Conservation (phyloP, 331 rosid genomes). For the Rosa hybrid region DNA sequence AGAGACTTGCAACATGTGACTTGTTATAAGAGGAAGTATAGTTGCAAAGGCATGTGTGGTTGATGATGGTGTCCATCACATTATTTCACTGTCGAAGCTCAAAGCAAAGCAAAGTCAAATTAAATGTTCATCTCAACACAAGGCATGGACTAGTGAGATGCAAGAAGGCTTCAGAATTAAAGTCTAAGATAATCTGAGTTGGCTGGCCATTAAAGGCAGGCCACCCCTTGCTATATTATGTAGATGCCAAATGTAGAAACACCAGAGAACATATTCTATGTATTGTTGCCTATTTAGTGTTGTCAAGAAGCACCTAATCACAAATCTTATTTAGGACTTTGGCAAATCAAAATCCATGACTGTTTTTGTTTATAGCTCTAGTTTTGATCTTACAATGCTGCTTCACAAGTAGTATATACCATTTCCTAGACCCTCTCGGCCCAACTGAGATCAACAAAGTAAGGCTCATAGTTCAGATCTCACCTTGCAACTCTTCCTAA, state of each 20-base stretch:
- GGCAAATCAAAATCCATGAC: conserved; percentile 36
- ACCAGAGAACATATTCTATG: not conserved
- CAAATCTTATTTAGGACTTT: not conserved
- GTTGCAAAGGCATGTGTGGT: conserved; percentile 9
- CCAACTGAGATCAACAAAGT: conserved; percentile 58
- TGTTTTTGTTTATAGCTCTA: conserved; percentile 32
- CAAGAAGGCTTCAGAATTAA: conserved; percentile 18
- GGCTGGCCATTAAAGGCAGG: conserved; percentile 8
- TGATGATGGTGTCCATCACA: not conserved
- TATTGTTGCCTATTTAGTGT: not conserved
- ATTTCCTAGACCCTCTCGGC: conserved; percentile 78
- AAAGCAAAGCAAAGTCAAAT: conserved; percentile 8
- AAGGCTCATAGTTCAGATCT: conserved; percentile 53
- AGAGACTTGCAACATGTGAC: not conserved
- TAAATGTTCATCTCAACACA: conserved; percentile 2
- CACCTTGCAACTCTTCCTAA: conserved; percentile 62
- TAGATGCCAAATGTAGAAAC: conserved; percentile 1
- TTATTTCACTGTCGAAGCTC: not conserved
- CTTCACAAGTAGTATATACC: conserved; percentile 30
- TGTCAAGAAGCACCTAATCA: not conserved
- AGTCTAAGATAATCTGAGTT: conserved; percentile 2
- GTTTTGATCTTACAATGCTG: conserved; percentile 35
- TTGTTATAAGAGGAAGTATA: not conserved
- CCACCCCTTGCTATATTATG: not conserved
- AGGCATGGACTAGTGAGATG: not conserved